Conservation (phyloP, 1,284 basidiomycete genomes). For the Pisolithus thermaeus region DNA sequence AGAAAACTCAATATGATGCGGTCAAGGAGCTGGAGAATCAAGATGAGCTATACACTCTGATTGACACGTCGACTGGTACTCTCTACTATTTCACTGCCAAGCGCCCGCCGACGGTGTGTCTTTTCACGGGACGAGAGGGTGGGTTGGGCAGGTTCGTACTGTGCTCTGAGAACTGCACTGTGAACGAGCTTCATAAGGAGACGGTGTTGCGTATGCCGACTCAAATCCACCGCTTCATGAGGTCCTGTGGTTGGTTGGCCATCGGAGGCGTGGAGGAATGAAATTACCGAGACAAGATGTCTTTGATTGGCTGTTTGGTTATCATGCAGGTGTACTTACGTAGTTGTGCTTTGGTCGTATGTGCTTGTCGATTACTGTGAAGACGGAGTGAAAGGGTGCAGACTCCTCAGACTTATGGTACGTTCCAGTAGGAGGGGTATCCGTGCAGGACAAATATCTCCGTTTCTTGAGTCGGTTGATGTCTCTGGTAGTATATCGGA, state of each 20-base stretch:
- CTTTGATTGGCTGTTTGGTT: neutral
- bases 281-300: neutral
- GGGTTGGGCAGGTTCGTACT: slow-evolving; percentile 18
- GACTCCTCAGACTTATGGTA: too few species aligned
- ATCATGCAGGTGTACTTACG: too few species aligned
- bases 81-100: slow-evolving; percentile 16
- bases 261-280: neutral
- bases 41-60: slow-evolving; percentile 11
- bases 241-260: slow-evolving; percentile 6
- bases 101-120: slow-evolving; percentile 16
- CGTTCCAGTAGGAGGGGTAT: too few species aligned
- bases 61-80: slow-evolving; percentile 12
- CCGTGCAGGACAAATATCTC: too few species aligned
- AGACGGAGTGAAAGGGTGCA: too few species aligned
- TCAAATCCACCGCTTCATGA: slow-evolving; percentile 5
- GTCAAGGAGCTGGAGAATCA: neutral
- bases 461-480: neutral
- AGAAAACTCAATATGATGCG: slow-evolving; percentile 1
- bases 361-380: too few species aligned
- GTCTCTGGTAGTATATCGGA: slow-evolving; percentile 42
- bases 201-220: slow-evolving; percentile 17
- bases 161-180: slow-evolving; percentile 14
- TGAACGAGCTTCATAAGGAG: slow-evolving; percentile 16
- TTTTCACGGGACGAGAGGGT: slow-evolving; percentile 16
- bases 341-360: too few species aligned